These are phyloP conservation scores for Acanthamoeba divionensis DNA, from an alignment of 208 protist species.

Conservation along the genomic window DNA sequence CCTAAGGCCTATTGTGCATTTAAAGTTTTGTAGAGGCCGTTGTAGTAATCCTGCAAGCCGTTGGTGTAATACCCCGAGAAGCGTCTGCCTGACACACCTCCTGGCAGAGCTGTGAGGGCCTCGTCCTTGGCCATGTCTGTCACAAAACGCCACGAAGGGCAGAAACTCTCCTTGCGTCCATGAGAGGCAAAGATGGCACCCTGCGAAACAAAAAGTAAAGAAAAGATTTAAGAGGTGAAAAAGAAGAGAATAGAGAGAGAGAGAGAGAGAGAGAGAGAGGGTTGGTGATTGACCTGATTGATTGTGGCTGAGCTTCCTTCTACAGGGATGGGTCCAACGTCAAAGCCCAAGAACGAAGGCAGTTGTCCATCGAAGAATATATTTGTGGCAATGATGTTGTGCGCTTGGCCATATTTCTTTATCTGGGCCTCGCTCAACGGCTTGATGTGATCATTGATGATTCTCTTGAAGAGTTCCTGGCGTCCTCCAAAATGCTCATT, in stretches of 20 bases:
- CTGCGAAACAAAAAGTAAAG: too few relatives aligned
- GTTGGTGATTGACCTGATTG: background rate
- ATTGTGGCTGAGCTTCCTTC: background rate
- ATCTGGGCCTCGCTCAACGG: background rate
- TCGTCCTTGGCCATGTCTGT: background rate
- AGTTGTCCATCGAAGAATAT: constrained; percentile 10
- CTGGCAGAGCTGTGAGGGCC: background rate
- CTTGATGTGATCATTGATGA: background rate
- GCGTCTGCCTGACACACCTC: background rate
- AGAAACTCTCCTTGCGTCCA: background rate
- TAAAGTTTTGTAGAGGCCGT: constrained; percentile 7
- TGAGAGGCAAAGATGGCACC: background rate
- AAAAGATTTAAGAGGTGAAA: background rate
- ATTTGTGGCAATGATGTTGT: constrained; percentile 1
- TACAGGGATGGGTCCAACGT: background rate
- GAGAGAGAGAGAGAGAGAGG: background rate
- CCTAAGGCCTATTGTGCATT: too few relatives aligned
- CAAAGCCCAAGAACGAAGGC: background rate
- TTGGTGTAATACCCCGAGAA: constrained; percentile 13
- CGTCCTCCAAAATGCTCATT: background rate
- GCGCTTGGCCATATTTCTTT: background rate
- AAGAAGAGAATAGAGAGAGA: background rate
- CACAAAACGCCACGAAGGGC: constrained; percentile 4
- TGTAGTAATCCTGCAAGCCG: constrained; percentile 2
- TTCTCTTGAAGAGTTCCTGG: background rate